phyloP scores from a whole-genome alignment of 2,329 filamentous ascomycete genomes.

The Aspergillus novoparasiticus region DNA sequence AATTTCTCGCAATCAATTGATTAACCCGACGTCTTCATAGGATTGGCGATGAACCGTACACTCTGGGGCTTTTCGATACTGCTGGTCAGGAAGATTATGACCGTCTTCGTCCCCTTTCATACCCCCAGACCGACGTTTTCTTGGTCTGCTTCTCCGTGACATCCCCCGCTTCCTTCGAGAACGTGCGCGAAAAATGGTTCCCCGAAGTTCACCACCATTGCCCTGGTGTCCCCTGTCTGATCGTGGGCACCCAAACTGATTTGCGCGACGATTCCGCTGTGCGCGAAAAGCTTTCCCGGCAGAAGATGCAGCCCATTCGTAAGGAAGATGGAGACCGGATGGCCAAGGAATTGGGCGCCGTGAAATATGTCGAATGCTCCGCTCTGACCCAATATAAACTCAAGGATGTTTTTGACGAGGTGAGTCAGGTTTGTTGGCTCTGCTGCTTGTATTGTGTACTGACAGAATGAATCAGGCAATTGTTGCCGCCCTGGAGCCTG shows the following conservation, averaged over 20 bases:
- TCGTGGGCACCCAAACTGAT: constrained; percentile 97
- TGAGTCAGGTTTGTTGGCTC: constrained; percentile 48
- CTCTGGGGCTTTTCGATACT: constrained; percentile 95
- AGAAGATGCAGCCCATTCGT: constrained; percentile 92
- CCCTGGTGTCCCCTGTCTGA: constrained; percentile 94
- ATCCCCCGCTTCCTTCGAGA: constrained; percentile 96
- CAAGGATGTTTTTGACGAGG: constrained; percentile 99
- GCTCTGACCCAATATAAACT: constrained; percentile 97
- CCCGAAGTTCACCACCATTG: constrained; percentile 99
- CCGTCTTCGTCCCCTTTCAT: constrained; percentile 90
- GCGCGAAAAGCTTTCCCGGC: constrained; percentile 86
- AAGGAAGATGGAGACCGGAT: constrained; percentile 93
- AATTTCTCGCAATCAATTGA: not conserved
- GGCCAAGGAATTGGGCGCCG: constrained; percentile 94
- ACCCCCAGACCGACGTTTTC: constrained; percentile 98
- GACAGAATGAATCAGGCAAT: constrained; percentile 67
- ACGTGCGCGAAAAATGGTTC: constrained; percentile 99
- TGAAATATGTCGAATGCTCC: constrained; percentile 99
- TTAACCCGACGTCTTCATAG: constrained; percentile 51
- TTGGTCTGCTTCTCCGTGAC: constrained; percentile 98
- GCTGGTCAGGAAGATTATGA: constrained; percentile 99
- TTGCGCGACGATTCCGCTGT: constrained; percentile 86
- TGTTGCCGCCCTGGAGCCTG: constrained; percentile 88
- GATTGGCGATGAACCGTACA: constrained; percentile 99
- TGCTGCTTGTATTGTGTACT: not conserved